Percentiles rank a stretch among this genome's conserved stretches.
Evolutionary conservation across 1,284 basidiomycete genomes (phyloP).

Genomic region (Ustanciosporium gigantosporum): DNA sequence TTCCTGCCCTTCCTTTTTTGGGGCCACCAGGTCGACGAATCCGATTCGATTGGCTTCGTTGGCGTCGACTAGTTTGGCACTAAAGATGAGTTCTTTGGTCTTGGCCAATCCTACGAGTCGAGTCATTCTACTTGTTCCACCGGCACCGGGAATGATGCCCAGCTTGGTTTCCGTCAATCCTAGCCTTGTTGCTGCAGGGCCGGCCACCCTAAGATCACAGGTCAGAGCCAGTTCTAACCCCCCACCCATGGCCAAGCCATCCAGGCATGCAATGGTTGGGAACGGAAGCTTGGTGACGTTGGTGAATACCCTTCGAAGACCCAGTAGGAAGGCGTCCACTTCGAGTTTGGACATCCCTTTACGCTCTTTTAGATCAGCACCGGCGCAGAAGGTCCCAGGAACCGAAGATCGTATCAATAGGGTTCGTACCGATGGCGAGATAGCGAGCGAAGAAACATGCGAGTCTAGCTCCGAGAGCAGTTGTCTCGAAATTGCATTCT

Average conservation of each 20-base stretch:
- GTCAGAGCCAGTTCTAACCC: slow-evolving; percentile 84
- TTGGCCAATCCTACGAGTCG: slow-evolving; percentile 78
- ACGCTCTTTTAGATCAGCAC: slow-evolving; percentile 85
- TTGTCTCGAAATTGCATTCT: slow-evolving; percentile 82
- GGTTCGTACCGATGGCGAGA: slow-evolving; percentile 22
- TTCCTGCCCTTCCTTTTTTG: slow-evolving; percentile 9
- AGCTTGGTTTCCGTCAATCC: slow-evolving; percentile 81
- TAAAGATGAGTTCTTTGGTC: slow-evolving; percentile 86
- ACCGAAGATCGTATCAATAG: slow-evolving; percentile 39
- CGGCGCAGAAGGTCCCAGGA: slow-evolving; percentile 69
- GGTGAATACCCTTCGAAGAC: slow-evolving; percentile 74
- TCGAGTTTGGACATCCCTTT: slow-evolving; percentile 69
- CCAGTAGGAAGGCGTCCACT: slow-evolving; percentile 77
- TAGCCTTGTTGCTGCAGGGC: slow-evolving; percentile 71
- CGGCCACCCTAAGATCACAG: slow-evolving; percentile 83
- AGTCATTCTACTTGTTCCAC: slow-evolving; percentile 76
- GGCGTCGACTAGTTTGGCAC: slow-evolving; percentile 71
- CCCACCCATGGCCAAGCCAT: slow-evolving; percentile 88
- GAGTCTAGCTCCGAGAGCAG: slow-evolving; percentile 73
- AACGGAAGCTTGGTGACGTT: slow-evolving; percentile 78
- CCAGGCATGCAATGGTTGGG: slow-evolving; percentile 88
- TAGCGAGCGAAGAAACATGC: slow-evolving; percentile 66
- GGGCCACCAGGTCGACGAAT: slow-evolving; percentile 76
- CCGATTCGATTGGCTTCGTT: slow-evolving; percentile 76
- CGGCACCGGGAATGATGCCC: slow-evolving; percentile 83